A percentile compares a stretch with the other conserved stretches of the same genome.
These are phyloP conservation scores for Myriosclerotinia scirpicola DNA, from an alignment of 2,329 filamentous ascomycete species.

Conservation along the genomic window DNA sequence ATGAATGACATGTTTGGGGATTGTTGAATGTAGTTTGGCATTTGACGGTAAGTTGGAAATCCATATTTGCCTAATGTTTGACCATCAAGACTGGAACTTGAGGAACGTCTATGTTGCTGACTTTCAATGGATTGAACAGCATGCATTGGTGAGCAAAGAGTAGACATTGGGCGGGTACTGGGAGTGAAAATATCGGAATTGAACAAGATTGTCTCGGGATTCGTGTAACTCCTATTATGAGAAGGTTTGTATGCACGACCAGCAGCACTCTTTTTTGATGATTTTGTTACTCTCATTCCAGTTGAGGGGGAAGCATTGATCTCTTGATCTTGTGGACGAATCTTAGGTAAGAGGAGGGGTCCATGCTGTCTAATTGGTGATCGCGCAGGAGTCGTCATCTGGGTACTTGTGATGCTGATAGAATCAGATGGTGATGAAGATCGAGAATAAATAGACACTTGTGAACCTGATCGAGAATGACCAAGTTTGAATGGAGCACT, in stretches of 20 bases:
- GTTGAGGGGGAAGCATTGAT: conserved; percentile 56
- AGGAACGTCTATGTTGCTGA: conserved; percentile 58
- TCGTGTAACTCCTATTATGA: conserved; percentile 61
- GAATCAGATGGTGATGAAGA: conserved; percentile 56
- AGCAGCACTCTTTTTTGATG: conserved; percentile 36
- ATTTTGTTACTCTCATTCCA: conserved; percentile 54
- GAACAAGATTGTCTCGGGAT: conserved; percentile 55
- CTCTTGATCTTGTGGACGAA: conserved; percentile 79
- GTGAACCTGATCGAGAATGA: conserved; percentile 43
- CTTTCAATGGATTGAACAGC: conserved; percentile 39
- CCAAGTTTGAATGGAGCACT: conserved; percentile 51
- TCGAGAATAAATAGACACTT: conserved; percentile 57
- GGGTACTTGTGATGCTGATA: conserved; percentile 63
- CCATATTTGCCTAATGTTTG: conserved; percentile 67
- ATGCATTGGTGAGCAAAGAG: conserved; percentile 39
- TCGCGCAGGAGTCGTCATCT: conserved; percentile 66
- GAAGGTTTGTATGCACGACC: conserved; percentile 45
- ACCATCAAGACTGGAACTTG: conserved; percentile 67
- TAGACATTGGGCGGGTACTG: conserved; percentile 37
- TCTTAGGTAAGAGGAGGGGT: conserved; percentile 79
- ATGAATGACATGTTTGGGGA: conserved; percentile 33
- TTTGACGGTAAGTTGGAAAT: conserved; percentile 80
- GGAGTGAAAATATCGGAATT: conserved; percentile 33
- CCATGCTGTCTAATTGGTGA: conserved; percentile 78
- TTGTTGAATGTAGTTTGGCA: conserved; percentile 55